phyloP scores from a whole-genome alignment of 2,329 filamentous ascomycete genomes.

The Sordariomycetes sp. region DNA sequence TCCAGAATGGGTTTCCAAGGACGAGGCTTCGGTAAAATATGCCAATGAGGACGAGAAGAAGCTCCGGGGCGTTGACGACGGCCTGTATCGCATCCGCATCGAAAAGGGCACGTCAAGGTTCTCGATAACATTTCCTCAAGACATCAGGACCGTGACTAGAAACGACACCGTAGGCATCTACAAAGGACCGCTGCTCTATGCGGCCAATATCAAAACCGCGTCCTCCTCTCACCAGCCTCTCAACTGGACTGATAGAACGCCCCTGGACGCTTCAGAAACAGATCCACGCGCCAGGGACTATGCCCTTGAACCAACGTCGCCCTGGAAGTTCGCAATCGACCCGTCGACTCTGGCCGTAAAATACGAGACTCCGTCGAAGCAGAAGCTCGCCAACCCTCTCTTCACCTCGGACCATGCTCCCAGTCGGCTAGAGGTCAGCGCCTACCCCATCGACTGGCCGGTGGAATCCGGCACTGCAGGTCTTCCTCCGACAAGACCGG shows the following conservation, averaged over 20 bases:
- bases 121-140: slow-evolving; percentile 6
- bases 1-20: slow-evolving; percentile 9
- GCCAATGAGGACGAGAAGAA: slow-evolving; percentile 1
- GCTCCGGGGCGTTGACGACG: background rate
- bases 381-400: slow-evolving; percentile 12
- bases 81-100: slow-evolving; percentile 3
- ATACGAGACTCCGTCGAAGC: slow-evolving; percentile 10
- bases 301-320: slow-evolving; percentile 18
- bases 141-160: slow-evolving; percentile 7
- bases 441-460: slow-evolving; percentile 19
- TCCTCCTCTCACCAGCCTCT: slow-evolving; percentile 6
- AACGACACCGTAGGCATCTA: slow-evolving; percentile 27
- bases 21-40: background rate
- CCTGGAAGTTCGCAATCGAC: slow-evolving; percentile 12
- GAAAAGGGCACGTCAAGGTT: slow-evolving; percentile 6
- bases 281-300: slow-evolving; percentile 17
- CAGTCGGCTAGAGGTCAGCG: slow-evolving; percentile 18
- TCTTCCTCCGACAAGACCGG: slow-evolving; percentile 17
- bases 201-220: slow-evolving; percentile 19
- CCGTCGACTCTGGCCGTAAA: slow-evolving; percentile 7
- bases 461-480: slow-evolving; percentile 16
- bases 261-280: slow-evolving; percentile 1
- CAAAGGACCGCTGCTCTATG: slow-evolving; percentile 28
- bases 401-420: slow-evolving; percentile 14
- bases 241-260: slow-evolving; percentile 13